Evolutionary conservation across 1,284 basidiomycete species (phyloP), one percentile per base, ranked within the genome.

Genomic region (Termitomyces sp.): DNA sequence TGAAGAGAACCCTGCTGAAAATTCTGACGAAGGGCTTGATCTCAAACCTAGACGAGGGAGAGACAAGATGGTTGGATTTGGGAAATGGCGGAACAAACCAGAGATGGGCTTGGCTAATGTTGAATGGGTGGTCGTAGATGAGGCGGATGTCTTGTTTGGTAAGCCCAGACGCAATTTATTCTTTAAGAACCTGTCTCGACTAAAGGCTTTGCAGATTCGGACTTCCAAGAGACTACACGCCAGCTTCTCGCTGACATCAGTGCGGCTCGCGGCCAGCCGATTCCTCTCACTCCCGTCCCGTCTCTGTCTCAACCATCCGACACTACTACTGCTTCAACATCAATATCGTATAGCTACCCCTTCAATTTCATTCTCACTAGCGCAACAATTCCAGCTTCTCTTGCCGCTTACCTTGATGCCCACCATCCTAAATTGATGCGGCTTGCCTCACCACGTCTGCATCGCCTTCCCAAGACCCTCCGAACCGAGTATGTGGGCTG

Each of bases 141-240:
- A 96, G 66, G 91, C 93, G 0, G 92, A 96, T 65, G 83, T 94
- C 31, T 73, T 94, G n/a, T 86, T 94, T 53, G 90, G 91, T 88
- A 59, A 55, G 80, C 71, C 12, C 3, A 34, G 8, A 13, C 9
- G 24, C 36, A 40, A 17, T 52, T 46, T 54, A 28, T 39, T 28
- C 45, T 34, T 33, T 39, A 21, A 55, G 36, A 8, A 26, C n/a
- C 34, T 17, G 24, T 48, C 38, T 4, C 53, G 21, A 39, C 49
- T 2, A 36, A 21, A 7, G 19, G 17, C 40, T 56, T 36, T 34
- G 24, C 59, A 91, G 91, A 92, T 65, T 77, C 84, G 1, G 90
- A 93, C 65, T 94, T 94, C 67, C 77, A 83, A 58, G 80, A 83
- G 51, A 81, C 84, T 30, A 93, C 90, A 0, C 71, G 81, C 2